A percentile compares a stretch with the other conserved stretches of the same genome.
Evolutionary conservation across 768 basidiomycete genomes (phyloP).

Genomic region (Trametes gibbosa): DNA sequence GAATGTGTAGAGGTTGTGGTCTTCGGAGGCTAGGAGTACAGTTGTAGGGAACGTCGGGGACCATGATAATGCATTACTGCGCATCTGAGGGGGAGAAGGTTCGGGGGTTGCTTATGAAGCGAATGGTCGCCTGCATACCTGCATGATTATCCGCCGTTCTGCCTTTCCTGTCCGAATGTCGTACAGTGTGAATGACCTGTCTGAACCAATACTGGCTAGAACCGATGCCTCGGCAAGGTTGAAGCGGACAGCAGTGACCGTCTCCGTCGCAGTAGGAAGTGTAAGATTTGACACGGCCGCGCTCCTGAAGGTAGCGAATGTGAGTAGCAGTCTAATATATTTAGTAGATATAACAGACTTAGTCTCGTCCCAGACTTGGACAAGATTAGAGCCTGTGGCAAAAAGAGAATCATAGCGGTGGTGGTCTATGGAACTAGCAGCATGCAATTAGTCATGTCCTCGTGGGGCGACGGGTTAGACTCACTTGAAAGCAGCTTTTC

Average conservation of each 20-base stretch:
- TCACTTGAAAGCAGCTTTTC: conserved; percentile 91
- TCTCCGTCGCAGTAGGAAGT: conserved; percentile 86
- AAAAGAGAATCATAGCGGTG: conserved; percentile 88
- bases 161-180: conserved; percentile 97
- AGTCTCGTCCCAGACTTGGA: conserved; percentile 98
- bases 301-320: conserved; percentile 47
- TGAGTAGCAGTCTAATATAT: background rate
- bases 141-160: conserved; percentile 87
- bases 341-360: conserved; percentile 50
- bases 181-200: conserved; percentile 93
- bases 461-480: conserved; percentile 21
- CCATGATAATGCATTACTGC: conserved; percentile 88
- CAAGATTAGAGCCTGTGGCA: conserved; percentile 88
- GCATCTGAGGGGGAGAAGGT: conserved; percentile 53
- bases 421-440: conserved; percentile 83
- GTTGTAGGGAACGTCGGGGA: conserved; percentile 94
- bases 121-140: conserved; percentile 44
- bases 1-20: conserved; percentile 97
- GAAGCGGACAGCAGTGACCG: conserved; percentile 84
- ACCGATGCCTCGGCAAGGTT: conserved; percentile 93
- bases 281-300: conserved; percentile 84
- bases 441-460: background rate
- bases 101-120: background rate
- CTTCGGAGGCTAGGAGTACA: conserved; percentile 93
- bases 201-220: conserved; percentile 92